These are phyloP conservation scores for Prunus davidiana DNA, from an alignment of 306 rosid species.

Conservation along the genomic window DNA sequence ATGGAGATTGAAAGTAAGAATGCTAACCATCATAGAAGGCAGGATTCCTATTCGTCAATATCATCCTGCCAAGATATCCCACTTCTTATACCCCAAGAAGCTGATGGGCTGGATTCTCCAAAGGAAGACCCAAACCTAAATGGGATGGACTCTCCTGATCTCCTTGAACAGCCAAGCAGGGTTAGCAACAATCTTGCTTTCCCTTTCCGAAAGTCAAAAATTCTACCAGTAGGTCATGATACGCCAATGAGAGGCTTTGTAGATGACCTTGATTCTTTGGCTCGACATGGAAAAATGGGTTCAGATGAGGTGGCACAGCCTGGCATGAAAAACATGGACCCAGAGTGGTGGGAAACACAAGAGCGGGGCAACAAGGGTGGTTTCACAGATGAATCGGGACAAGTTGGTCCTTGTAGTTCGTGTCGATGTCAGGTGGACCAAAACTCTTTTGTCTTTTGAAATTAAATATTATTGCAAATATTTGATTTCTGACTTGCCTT, in stretches of 20 bases:
- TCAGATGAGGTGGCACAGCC: constrained; percentile 36
- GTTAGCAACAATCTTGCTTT: constrained; percentile 30
- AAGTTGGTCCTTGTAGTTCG: constrained; percentile 90
- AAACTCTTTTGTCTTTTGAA: not conserved
- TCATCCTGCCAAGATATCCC: constrained; percentile 82
- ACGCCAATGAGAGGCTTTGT: constrained; percentile 87
- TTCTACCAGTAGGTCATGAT: constrained; percentile 61
- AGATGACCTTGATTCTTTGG: constrained; percentile 56
- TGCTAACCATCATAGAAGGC: constrained; percentile 34
- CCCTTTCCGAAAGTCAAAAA: constrained; percentile 46
- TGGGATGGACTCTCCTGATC: constrained; percentile 15
- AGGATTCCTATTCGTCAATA: constrained; percentile 63
- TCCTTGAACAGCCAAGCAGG: constrained; percentile 32
- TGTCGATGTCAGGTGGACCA: constrained; percentile 84
- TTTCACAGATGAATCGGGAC: constrained; percentile 71
- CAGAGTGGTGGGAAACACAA: constrained; percentile 97
- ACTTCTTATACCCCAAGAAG: constrained; percentile 73
- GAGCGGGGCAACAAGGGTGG: constrained; percentile 77
- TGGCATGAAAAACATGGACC: constrained; percentile 34
- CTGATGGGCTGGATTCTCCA: constrained; percentile 44
- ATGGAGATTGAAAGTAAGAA: constrained; percentile 40
- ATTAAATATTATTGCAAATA: not conserved
- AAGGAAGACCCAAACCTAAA: constrained; percentile 37
- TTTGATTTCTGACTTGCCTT: not conserved
- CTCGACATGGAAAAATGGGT: constrained; percentile 40